Base-by-base conservation (phyloP, 2,329 filamentous ascomycete species). In the Fusarium siculi region DNA sequence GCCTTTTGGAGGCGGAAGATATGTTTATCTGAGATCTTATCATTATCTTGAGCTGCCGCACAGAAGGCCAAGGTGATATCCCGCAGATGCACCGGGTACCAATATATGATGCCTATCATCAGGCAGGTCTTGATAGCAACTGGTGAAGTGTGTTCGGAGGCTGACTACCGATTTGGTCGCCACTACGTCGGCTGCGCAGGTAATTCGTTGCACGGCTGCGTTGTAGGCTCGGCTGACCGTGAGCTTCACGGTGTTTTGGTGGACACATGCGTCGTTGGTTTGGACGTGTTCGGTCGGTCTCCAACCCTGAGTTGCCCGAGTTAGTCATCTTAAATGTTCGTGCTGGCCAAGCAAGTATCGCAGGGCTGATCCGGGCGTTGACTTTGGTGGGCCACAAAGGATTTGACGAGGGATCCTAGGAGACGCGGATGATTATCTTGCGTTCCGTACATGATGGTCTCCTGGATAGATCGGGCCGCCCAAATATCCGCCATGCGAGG, bases 401-500 rank as follows among this genome's bases (percentile, higher is more conserved):
- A 42, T 42, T 42, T n/a, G 14, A 9, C 14, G 12, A 42, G 5
- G 21, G 2, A 42, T 6, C 1, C 21, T 12, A 42, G 14, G 21
- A 19, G 42, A 12, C 10, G 42, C 5, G 10, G n/a, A 25, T 16
- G n/a, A 18, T 12, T 44, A 2, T 44, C 42, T 9, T 19, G 2
- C 12, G 11, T 25, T 44, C 42, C 42, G 16, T 25, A 4, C 16
- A 44, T 25, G 42, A 25, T 25, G 23, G 16, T 25, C 6, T 25
- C 11, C 9, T 7, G 40, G 9, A 12, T 18, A 25, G 4, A 4
- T 18, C 4, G 7, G 30, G 9, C 21, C 0, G 10, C 12, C 15
- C 15, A 3, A 18, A 18, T n/a, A 16, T 9, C 21, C 5, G 15
- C 47, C 30, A 50, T 50, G 4, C 7, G 28, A 16, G 30, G 28